Evolutionary conservation across 1,284 basidiomycete genomes (phyloP).

Genomic region (Porogramme epimiltina): DNA sequence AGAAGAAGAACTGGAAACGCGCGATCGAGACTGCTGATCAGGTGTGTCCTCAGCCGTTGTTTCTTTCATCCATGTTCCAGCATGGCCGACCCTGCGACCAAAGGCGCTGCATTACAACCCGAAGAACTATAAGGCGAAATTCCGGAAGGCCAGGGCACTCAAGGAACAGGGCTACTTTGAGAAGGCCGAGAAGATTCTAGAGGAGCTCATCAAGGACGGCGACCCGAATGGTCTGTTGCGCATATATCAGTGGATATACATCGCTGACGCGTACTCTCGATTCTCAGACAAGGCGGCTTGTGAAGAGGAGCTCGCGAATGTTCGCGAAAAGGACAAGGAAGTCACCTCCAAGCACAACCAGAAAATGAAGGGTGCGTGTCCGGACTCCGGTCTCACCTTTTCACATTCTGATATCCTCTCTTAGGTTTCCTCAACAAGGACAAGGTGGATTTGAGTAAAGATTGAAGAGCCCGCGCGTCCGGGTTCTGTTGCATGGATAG

Average conservation of each 20-base stretch:
- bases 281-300: constrained; percentile 55
- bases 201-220: constrained; percentile 63
- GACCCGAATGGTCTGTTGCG: constrained; percentile 47
- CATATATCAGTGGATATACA: not conserved
- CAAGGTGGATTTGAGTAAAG: constrained; percentile 27
- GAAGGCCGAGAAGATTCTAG: constrained; percentile 63
- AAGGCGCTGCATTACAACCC: constrained; percentile 76
- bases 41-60: constrained; percentile 36
- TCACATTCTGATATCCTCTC: not conserved
- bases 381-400: too few relatives aligned
- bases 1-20: constrained; percentile 74
- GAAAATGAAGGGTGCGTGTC: constrained; percentile 67
- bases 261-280: not conserved
- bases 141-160: constrained; percentile 77
- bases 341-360: constrained; percentile 64
- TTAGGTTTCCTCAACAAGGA: constrained; percentile 44
- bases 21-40: constrained; percentile 76
- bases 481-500: not conserved
- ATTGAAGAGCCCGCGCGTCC: not conserved
- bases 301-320: constrained; percentile 60
- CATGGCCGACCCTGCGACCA: too few relatives aligned
- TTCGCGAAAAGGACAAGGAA: constrained; percentile 63
- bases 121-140: constrained; percentile 74
- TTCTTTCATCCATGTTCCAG: not conserved
- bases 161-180: constrained; percentile 76